These are phyloP conservation scores for Cercospora zeina DNA, from an alignment of 2,329 filamentous ascomycete genomes.

Conservation along the genomic window DNA sequence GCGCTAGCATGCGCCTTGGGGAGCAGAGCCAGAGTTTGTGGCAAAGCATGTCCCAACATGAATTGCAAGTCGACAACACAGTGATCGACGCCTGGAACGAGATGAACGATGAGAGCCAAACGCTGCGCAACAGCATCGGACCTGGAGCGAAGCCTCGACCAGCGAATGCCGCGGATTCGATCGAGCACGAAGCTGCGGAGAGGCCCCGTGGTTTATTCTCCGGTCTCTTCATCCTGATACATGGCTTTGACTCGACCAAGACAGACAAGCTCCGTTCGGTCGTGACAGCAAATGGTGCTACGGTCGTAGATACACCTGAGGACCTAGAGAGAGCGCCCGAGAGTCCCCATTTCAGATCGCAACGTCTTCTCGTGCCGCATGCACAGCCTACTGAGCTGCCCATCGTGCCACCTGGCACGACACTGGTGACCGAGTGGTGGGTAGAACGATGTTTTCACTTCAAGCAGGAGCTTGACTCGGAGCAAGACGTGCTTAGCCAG, in stretches of 20 bases:
- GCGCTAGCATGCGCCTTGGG: constrained; percentile 78
- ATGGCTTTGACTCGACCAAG: constrained; percentile 34
- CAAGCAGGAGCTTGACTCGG: constrained; percentile 69
- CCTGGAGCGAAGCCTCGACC: constrained; percentile 4
- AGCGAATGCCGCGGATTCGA: background rate
- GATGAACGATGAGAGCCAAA: constrained; percentile 26
- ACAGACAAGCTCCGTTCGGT: constrained; percentile 28
- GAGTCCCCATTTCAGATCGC: constrained; percentile 22
- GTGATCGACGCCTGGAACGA: constrained; percentile 32
- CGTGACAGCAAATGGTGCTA: constrained; percentile 37
- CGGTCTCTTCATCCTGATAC: constrained; percentile 34
- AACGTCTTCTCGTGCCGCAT: constrained; percentile 41
- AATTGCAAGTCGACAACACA: constrained; percentile 29
- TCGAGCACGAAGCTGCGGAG: constrained; percentile 5
- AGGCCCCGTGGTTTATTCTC: constrained; percentile 35
- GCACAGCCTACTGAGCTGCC: constrained; percentile 29
- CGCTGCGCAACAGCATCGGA: constrained; percentile 15
- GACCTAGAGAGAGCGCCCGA: constrained; percentile 30
- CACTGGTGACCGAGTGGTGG: constrained; percentile 83
- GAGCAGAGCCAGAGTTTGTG: constrained; percentile 83
- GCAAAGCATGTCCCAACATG: constrained; percentile 71
- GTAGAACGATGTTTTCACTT: constrained; percentile 83
- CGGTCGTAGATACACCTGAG: constrained; percentile 29
- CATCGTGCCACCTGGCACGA: constrained; percentile 34
- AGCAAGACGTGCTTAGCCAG: constrained; percentile 69